Conservation (phyloP, 352 stramenopile species). For the Phytophthora rubi region DNA sequence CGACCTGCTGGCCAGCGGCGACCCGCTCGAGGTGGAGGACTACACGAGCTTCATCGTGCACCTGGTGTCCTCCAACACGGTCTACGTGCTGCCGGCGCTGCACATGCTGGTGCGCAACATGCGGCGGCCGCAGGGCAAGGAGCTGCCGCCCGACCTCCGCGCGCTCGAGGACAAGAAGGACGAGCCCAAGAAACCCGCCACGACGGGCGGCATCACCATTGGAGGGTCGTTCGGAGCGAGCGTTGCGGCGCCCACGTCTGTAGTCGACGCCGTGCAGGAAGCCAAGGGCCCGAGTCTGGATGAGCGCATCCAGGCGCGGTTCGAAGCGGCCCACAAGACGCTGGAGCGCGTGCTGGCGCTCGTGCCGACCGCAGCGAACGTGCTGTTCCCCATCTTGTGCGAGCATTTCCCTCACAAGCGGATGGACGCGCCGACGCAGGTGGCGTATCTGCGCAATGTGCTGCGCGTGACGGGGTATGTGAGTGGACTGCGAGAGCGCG, state of each 20-base stretch:
- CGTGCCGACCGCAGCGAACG: slow-evolving; percentile 77
- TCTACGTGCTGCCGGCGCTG: slow-evolving; percentile 81
- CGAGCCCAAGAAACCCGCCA: slow-evolving; percentile 10
- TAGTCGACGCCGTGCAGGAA: slow-evolving; percentile 17
- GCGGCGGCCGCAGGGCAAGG: slow-evolving; percentile 52
- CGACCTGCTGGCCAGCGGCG: slow-evolving; percentile 56
- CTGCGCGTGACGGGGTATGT: slow-evolving; percentile 74
- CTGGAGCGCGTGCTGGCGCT: slow-evolving; percentile 72
- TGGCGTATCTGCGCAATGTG: slow-evolving; percentile 77
- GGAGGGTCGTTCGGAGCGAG: slow-evolving; percentile 48
- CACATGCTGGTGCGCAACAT: slow-evolving; percentile 87
- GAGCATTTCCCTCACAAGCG: slow-evolving; percentile 88
- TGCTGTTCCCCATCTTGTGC: slow-evolving; percentile 78
- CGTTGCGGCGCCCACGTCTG: slow-evolving; percentile 7
- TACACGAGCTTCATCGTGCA: slow-evolving; percentile 80
- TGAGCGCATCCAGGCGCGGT: slow-evolving; percentile 61
- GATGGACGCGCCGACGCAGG: slow-evolving; percentile 66
- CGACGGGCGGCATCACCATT: slow-evolving; percentile 41
- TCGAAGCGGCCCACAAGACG: slow-evolving; percentile 64
- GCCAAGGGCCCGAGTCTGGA: slow-evolving; percentile 42
- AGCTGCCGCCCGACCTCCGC: slow-evolving; percentile 49
- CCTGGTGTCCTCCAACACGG: slow-evolving; percentile 83
- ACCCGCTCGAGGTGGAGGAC: slow-evolving; percentile 63
- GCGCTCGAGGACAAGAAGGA: slow-evolving; percentile 11
- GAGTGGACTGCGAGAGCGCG: slow-evolving; percentile 74